Evolutionary conservation across 2,329 filamentous ascomycete species (phyloP).

Genomic region (Aspergillus melleus): DNA sequence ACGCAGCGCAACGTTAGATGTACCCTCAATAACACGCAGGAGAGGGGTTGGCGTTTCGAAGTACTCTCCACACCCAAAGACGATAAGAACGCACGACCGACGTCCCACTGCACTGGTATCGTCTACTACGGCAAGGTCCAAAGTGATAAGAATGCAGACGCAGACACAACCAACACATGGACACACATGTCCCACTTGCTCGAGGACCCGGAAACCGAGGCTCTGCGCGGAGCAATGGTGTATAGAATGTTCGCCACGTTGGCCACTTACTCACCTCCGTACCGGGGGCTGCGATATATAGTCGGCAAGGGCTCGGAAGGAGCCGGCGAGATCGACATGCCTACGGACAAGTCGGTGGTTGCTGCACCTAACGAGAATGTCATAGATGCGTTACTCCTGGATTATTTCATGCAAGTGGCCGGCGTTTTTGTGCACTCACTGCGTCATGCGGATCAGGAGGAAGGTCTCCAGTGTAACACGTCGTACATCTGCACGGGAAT

Average conservation of each 20-base stretch:
- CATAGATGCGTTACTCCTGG: conserved; percentile 7
- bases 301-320: conserved; percentile 9
- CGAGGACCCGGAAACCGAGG: not conserved
- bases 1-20: not conserved
- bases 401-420: conserved; percentile 32
- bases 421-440: conserved; percentile 34
- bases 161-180: not conserved
- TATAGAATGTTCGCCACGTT: not conserved
- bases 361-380: not conserved
- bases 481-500: conserved; percentile 25
- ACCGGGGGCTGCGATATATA: not conserved
- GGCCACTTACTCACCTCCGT: not conserved
- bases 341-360: conserved; percentile 5
- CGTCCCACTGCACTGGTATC: not conserved
- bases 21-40: not conserved
- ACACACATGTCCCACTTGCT: not conserved
- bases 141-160: not conserved
- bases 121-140: not conserved
- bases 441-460: conserved; percentile 15
- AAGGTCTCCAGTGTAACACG: conserved; percentile 15
- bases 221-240: not conserved
- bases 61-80: not conserved
- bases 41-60: not conserved
- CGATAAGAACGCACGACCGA: not conserved
- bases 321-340: conserved; percentile 13